Conservation (phyloP, 306 rosid species). For the Luffa acutangula region DNA sequence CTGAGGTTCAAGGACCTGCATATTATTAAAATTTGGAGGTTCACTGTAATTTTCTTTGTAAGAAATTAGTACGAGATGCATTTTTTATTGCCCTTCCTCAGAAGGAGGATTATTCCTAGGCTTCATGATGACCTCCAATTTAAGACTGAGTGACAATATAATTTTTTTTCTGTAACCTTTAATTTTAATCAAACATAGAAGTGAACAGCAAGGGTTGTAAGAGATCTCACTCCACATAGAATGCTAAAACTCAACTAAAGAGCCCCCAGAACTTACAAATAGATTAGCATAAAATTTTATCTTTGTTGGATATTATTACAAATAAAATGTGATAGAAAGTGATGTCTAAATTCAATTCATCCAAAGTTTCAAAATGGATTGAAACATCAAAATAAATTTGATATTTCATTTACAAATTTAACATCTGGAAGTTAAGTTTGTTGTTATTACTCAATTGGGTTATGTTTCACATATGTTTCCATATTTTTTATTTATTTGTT, state of each 20-base stretch:
- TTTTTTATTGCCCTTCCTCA: not conserved
- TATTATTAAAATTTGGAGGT: slow-evolving; percentile 27
- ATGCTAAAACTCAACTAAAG: not conserved
- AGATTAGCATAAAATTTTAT: not conserved
- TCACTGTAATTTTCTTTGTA: slow-evolving; percentile 17
- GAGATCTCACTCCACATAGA: not conserved
- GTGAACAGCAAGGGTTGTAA: not conserved
- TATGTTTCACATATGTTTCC: too few species aligned
- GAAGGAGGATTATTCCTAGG: not conserved
- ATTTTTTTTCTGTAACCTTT: not conserved
- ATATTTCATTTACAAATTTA: too few species aligned
- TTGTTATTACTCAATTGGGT: too few species aligned
- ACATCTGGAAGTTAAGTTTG: too few species aligned
- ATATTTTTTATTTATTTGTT: too few species aligned
- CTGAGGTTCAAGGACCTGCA: slow-evolving; percentile 62
- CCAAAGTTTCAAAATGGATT: too few species aligned
- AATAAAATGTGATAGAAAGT: too few species aligned
- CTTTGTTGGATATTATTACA: not conserved
- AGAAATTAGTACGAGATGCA: not conserved
- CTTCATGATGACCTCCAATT: not conserved
- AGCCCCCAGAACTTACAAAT: not conserved
- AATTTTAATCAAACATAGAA: not conserved
- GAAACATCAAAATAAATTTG: too few species aligned
- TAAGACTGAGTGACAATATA: not conserved
- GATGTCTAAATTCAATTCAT: too few species aligned